Conservation (phyloP, 2,329 filamentous ascomycete genomes). For the Hypoxylon sp. region DNA sequence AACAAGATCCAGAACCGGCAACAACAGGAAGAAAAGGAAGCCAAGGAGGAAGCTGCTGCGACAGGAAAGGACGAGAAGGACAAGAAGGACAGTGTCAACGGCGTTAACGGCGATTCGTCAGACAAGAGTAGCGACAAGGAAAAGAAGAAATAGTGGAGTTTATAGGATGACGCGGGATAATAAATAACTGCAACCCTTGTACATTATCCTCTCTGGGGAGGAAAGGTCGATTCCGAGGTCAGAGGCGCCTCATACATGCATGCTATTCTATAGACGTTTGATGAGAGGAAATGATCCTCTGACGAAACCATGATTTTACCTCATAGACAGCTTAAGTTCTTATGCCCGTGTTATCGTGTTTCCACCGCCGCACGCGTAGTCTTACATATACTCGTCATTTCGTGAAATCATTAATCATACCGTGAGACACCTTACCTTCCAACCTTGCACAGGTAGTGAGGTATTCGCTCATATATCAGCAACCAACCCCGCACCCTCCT, state of each 20-base stretch:
- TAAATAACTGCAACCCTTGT: slow-evolving; percentile 40
- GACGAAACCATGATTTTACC: slow-evolving; percentile 26
- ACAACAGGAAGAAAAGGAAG: slow-evolving; percentile 95
- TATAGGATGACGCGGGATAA: slow-evolving; percentile 36
- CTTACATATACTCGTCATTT: slow-evolving; percentile 10
- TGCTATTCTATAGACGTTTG: slow-evolving; percentile 42
- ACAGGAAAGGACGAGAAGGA: slow-evolving; percentile 72
- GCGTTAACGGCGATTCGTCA: slow-evolving; percentile 64
- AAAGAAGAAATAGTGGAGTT: slow-evolving; percentile 62
- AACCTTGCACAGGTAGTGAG: background rate
- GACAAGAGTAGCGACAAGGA: slow-evolving; percentile 62
- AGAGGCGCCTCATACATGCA: slow-evolving; percentile 31
- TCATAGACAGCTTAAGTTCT: background rate
- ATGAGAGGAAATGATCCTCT: slow-evolving; percentile 17
- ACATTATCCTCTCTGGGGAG: slow-evolving; percentile 45
- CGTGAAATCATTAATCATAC: slow-evolving; percentile 14
- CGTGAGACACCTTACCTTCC: background rate
- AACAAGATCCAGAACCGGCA: slow-evolving; percentile 99
- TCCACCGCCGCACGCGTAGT: background rate
- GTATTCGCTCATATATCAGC: slow-evolving; percentile 57
- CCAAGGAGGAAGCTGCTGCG: slow-evolving; percentile 70
- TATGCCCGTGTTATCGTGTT: background rate
- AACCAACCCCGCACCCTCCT: slow-evolving; percentile 82
- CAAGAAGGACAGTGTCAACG: slow-evolving; percentile 67
- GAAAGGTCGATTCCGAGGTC: slow-evolving; percentile 30